Base-by-base conservation (phyloP, 768 basidiomycete genomes). In the Trametes sanguinea region DNA sequence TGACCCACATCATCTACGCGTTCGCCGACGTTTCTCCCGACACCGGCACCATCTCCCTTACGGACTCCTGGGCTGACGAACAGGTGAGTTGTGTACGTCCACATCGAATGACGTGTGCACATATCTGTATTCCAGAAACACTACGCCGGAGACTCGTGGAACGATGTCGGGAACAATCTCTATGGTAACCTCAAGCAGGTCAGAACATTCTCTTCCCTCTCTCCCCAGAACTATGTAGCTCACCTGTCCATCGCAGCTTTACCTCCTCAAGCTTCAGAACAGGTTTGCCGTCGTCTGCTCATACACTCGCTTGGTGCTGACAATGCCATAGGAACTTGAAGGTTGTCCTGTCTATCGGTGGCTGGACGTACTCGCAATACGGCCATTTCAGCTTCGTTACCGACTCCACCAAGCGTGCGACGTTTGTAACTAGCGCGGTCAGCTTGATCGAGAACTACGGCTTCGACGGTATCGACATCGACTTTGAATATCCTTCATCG, bases 131-230 rank as follows among this genome's bases (percentile, higher is more conserved):
- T 1, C 10, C 66, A 89, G 87, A 88, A 88, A 84, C 87, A 85
- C 66, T 90, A 59, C 11, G 77, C 87, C 0, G 80, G 81, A 2
- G 91, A 93, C 68, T 84, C 84, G 10, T 92, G 89, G 91, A 76
- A 78, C 66, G 90, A 92, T 17, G 63, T 77, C 1, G 92, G 90
- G 17, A 90, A 85, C 72, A 92, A 93, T 67, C 75, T 93, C 5
- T 94, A 92, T 64, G 91, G 90, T 0, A 87, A 85, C 72, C 74
- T 94, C 68, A 93, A 93, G 76, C 92, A 93, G 70, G 79, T 89
- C 33, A 76, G 65, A 42, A 10, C 47, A 32, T 48, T 50, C 42
- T 1, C 2, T 13, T 9, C 29, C 27, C 37, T 14, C 16, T 22
- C 16, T 37, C n/a, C 22, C 27, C 40, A 7, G 3, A 32, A 0